Percentiles rank a stretch among this genome's conserved stretches.
Conservation (phyloP, 1,284 basidiomycete genomes). For the Pseudozyma hubeiensis region DNA sequence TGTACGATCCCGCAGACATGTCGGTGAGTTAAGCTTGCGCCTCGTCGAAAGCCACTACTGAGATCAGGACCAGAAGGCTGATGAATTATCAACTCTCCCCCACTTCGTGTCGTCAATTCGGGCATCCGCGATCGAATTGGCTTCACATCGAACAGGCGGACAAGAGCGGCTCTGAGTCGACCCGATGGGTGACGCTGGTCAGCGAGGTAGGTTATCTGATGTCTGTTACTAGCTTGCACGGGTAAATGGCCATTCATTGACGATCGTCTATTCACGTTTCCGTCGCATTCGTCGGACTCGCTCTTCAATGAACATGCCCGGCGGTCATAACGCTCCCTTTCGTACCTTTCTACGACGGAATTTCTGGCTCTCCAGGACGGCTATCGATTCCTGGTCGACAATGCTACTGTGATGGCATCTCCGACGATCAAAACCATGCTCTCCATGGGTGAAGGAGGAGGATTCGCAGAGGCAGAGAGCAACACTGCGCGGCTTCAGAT, state of each 20-base stretch:
- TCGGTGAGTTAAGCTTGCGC: conserved; percentile 3
- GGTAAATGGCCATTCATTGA: background rate
- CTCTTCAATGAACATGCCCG: background rate
- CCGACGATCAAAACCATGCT: conserved; percentile 62
- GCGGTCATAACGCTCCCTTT: too few species aligned
- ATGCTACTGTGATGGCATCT: conserved; percentile 36
- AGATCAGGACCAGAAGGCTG: too few species aligned
- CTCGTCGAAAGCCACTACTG: too few species aligned
- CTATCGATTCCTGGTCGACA: conserved; percentile 60
- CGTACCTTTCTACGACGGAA: too few species aligned
- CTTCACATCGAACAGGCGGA: conserved; percentile 1
- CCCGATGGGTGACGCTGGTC: conserved; percentile 60
- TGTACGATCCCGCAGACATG: background rate
- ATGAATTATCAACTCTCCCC: too few species aligned
- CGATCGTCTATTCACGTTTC: background rate
- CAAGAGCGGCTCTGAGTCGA: conserved; percentile 1
- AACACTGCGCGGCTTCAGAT: conserved; percentile 69
- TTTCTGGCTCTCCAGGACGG: conserved; percentile 43
- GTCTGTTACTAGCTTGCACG: background rate
- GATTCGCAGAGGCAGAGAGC: conserved; percentile 70
- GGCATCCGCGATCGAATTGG: background rate
- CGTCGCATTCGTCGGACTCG: background rate
- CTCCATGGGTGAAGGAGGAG: conserved; percentile 60
- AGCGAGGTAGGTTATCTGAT: conserved; percentile 51
- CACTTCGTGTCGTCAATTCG: background rate